phyloP scores from a whole-genome alignment of 768 basidiomycete species.

The Tricholoma sp. region DNA sequence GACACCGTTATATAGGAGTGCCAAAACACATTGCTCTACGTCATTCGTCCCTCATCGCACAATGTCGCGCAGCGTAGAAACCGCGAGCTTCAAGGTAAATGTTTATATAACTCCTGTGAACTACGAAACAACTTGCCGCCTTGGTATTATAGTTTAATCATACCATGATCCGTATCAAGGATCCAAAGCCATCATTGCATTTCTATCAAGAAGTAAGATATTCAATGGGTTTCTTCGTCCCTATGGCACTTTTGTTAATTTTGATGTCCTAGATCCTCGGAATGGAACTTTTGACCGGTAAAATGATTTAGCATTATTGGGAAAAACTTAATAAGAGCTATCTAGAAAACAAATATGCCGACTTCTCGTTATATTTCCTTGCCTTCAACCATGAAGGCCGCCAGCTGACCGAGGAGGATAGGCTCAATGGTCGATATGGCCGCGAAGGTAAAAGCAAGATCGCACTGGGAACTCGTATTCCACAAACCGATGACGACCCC shows the following conservation, averaged over 20 bases:
- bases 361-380: slow-evolving; percentile 83
- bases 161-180: slow-evolving; percentile 86
- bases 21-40: neutral
- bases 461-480: neutral
- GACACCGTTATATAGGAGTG: neutral
- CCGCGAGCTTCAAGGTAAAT: slow-evolving; percentile 56
- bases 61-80: slow-evolving; percentile 64
- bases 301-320: slow-evolving; percentile 3
- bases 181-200: slow-evolving; percentile 71
- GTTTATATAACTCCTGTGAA: neutral
- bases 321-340: slow-evolving; percentile 6
- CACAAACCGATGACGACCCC: neutral
- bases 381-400: slow-evolving; percentile 64
- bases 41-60: slow-evolving; percentile 15
- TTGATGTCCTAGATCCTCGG: slow-evolving; percentile 45
- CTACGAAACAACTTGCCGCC: neutral
- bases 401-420: slow-evolving; percentile 49
- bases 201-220: slow-evolving; percentile 70
- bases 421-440: slow-evolving; percentile 38
- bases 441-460: slow-evolving; percentile 55
- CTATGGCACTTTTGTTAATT: neutral
- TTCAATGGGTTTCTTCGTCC: neutral
- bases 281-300: slow-evolving; percentile 69
- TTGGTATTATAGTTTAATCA: slow-evolving; percentile 76
- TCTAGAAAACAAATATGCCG: slow-evolving; percentile 47